Conservation (phyloP, 2,329 filamentous ascomycete species). For the Hymenotorrendiella dingleyae region DNA sequence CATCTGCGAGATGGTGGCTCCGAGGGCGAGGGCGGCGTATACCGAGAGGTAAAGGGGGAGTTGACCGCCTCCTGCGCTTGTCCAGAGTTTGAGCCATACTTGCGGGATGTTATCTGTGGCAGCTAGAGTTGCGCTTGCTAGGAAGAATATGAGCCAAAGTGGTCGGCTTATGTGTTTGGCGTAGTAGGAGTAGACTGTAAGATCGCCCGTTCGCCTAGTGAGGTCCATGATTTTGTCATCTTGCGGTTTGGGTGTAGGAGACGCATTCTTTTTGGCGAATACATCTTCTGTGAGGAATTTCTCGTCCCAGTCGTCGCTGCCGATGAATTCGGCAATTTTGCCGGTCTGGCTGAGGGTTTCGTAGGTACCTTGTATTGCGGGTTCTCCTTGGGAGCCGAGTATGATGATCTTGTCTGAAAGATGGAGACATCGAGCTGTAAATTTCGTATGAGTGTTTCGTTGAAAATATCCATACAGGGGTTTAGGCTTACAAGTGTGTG, state of each 20-base stretch:
- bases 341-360: constrained; percentile 29
- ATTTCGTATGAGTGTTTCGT: too few species aligned
- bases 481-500: background rate
- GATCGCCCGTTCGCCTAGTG: constrained; percentile 18
- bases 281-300: background rate
- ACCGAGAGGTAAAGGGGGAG: too few species aligned
- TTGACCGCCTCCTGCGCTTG: too few species aligned
- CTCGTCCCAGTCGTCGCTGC: background rate
- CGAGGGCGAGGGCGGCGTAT: too few species aligned
- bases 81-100: too few species aligned
- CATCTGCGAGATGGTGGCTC: too few species aligned
- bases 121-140: too few species aligned
- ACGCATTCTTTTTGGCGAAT: too few species aligned
- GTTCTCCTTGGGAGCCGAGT: constrained; percentile 28
- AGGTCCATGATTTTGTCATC: background rate
- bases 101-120: too few species aligned
- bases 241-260: too few species aligned
- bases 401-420: constrained; percentile 36
- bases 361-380: constrained; percentile 33
- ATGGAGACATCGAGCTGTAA: constrained; percentile 19
- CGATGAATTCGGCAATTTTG: constrained; percentile 16
- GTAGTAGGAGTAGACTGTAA: constrained; percentile 23
- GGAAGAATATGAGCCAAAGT: too few species aligned
- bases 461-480: background rate
- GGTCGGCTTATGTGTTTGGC: too few species aligned